phyloP scores from a whole-genome alignment of 805 yeast species.

The Candida vartiovaarae region DNA sequence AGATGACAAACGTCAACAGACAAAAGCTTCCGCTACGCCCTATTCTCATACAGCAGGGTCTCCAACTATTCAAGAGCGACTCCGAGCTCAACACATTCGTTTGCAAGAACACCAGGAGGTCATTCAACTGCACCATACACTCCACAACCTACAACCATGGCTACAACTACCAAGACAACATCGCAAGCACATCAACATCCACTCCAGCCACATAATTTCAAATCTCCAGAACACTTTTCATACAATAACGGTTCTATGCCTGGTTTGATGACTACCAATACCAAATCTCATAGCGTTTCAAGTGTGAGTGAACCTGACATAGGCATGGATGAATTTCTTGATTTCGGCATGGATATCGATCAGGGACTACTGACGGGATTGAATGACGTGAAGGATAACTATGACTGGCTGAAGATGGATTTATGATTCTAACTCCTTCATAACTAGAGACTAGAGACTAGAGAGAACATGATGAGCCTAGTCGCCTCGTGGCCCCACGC shows the following conservation, averaged over 20 bases:
- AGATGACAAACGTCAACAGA: not conserved
- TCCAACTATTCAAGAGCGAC: too few relatives aligned
- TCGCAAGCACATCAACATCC: not conserved
- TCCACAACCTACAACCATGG: too few relatives aligned
- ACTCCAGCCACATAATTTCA: not conserved
- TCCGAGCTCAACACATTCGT: too few relatives aligned
- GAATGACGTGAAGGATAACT: conserved; percentile 15
- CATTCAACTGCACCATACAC: too few relatives aligned
- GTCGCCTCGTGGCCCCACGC: too few relatives aligned
- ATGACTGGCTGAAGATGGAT: conserved; percentile 20
- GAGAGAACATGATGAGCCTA: not conserved
- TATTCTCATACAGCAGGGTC: too few relatives aligned
- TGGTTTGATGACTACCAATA: not conserved
- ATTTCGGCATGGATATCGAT: conserved; percentile 11
- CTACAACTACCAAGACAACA: not conserved
- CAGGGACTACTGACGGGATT: conserved; percentile 1
- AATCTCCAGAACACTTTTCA: conserved; percentile 1
- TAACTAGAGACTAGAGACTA: not conserved
- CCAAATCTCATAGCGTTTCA: conserved; percentile 8
- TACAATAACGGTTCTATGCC: conserved; percentile 4
- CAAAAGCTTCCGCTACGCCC: not conserved
- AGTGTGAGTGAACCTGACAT: conserved; percentile 13
- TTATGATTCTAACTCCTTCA: conserved; percentile 3
- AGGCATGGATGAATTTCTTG: conserved; percentile 12
- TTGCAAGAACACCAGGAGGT: not conserved